A percentile compares a stretch with the other conserved stretches of the same genome.
Evolutionary conservation across 129 eudicot species (phyloP).

Genomic region (Saussurea involucrata): DNA sequence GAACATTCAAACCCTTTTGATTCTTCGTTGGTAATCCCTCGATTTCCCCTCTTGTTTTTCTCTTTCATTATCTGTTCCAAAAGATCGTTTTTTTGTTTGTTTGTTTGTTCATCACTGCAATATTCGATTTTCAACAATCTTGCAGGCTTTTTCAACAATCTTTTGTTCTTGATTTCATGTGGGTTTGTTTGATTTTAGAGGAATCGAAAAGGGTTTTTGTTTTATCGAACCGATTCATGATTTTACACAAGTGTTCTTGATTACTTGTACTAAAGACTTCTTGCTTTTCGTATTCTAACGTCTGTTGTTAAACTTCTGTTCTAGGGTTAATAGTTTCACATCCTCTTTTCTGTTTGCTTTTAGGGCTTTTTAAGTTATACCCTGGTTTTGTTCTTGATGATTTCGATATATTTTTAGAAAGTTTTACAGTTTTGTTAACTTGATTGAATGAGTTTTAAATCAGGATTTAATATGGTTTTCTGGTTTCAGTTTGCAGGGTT

Average conservation of each 20-base stretch:
- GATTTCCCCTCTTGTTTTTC: background rate
- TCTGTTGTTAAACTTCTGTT: background rate
- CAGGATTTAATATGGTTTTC: slow-evolving; percentile 9
- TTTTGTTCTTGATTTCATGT: background rate
- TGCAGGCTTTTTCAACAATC: slow-evolving; percentile 4
- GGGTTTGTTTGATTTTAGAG: slow-evolving; percentile 10
- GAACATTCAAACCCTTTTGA: slow-evolving; percentile 25
- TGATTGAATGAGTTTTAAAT: background rate
- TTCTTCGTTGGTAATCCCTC: slow-evolving; percentile 22
- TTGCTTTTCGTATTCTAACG: background rate
- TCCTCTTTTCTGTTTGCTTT: slow-evolving; percentile 8
- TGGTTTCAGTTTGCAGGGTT: slow-evolving; percentile 24
- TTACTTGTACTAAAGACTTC: slow-evolving; percentile 11
- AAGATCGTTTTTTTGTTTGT: slow-evolving; percentile 7
- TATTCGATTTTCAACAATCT: slow-evolving; percentile 10
- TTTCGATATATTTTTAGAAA: background rate
- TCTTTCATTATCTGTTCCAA: slow-evolving; percentile 4
- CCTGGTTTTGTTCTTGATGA: slow-evolving; percentile 2
- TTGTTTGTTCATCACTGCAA: slow-evolving; percentile 14
- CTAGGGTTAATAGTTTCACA: slow-evolving; percentile 22
- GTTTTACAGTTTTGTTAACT: slow-evolving; percentile 5
- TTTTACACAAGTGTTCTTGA: background rate
- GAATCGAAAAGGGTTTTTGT: background rate
- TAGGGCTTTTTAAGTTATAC: slow-evolving; percentile 3
- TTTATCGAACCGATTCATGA: background rate